Base-by-base conservation (phyloP, 140 eudicot species). In the Cichorium intybus region DNA sequence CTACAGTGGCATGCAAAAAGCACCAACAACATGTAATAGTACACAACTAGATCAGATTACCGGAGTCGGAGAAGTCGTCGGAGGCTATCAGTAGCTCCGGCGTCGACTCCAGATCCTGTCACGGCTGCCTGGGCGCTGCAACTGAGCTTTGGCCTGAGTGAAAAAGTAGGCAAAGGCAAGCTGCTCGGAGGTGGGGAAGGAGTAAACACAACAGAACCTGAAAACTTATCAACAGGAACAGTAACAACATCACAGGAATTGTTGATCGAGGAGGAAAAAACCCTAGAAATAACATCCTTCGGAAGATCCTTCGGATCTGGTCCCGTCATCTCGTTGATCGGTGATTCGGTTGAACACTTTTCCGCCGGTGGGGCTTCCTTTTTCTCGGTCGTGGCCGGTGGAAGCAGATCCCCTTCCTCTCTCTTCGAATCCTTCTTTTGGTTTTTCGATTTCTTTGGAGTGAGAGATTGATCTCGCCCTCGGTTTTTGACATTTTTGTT, bases 111-210 rank as follows among this genome's bases (percentile, higher is more conserved):
- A 1, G 75, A 68, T n/a, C 72, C 83, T 1, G 80, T 95, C 28
- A 52, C 70, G 3, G 56, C 71, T 3, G 69, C 95, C 50, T 73
- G 70, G 1, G 50, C 75, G 7, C 71, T 72, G 76, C 97, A 89
- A 58, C 85, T 79, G 45, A 63, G 76, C 93, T 89, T 86, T n/a
- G 89, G 80, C 90, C 95, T 67, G 56, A 86, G 61, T 34, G 75
- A 82, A 81, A 89, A 86, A 73, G 82, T 86, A 24, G 97, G 97
- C 87, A 89, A 71, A 48, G 97, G 97, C 89, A 89, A 76, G 76
- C 97, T 86, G 62, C 97, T 89, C 4, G 97, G 97, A 24, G 97
- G 95, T 9, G 97, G 97, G 60, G 95, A 86, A 2, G 71, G 59
- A 16, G 77, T 70, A 51, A 75, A 84, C 56, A 75, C 81, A 47